phyloP scores from a whole-genome alignment of 768 basidiomycete species.

The Terana coerulea region DNA sequence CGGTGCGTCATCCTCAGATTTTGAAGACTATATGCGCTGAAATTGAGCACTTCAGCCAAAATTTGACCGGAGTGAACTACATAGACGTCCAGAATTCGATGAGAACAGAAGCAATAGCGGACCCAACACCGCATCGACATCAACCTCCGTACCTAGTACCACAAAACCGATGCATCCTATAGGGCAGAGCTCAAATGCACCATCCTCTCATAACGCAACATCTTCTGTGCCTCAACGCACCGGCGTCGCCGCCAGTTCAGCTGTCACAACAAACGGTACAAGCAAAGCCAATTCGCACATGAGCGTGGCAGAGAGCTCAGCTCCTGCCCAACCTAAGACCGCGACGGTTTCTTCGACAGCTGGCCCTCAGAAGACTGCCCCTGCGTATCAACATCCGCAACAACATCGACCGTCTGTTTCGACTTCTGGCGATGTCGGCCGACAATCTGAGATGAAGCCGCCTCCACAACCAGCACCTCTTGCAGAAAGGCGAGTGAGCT shows the following conservation, averaged over 20 bases:
- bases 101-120: constrained; percentile 23
- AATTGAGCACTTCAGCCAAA: constrained; percentile 42
- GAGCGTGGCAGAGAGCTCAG: not conserved
- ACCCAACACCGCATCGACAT: constrained; percentile 2
- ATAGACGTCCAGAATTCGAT: constrained; percentile 69
- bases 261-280: too few relatives aligned
- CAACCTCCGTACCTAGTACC: not conserved
- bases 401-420: not conserved
- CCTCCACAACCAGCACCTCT: not conserved
- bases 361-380: constrained; percentile 23
- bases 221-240: too few relatives aligned
- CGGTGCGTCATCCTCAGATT: constrained; percentile 49
- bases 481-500: constrained; percentile 10
- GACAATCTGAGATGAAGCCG: not conserved
- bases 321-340: not conserved
- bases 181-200: too few relatives aligned
- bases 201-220: too few relatives aligned
- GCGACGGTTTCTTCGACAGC: not conserved
- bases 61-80: constrained; percentile 61
- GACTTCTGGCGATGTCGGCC: not conserved
- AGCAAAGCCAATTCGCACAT: constrained; percentile 10
- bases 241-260: too few relatives aligned
- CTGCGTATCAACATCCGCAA: constrained; percentile 14
- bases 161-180: too few relatives aligned
- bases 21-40: not conserved